These are phyloP conservation scores for Venturia nashicola DNA, from an alignment of 2,329 filamentous ascomycete genomes.

Conservation along the genomic window DNA sequence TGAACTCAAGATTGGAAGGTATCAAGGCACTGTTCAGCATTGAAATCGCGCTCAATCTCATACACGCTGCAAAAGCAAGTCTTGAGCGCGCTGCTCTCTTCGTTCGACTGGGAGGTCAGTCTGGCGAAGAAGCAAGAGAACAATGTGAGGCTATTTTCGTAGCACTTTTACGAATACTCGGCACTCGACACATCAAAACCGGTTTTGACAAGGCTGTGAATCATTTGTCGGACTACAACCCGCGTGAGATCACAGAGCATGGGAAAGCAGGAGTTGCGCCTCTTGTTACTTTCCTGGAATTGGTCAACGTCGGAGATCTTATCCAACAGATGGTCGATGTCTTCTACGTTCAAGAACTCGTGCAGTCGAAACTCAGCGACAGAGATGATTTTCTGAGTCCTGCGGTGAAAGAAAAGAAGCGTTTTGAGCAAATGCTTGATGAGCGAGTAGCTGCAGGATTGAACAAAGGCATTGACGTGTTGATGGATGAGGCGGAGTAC, in stretches of 20 bases:
- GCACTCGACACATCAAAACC: conserved; percentile 75
- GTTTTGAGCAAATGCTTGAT: conserved; percentile 97
- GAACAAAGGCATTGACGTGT: conserved; percentile 94
- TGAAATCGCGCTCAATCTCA: conserved; percentile 80
- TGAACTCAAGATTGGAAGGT: conserved; percentile 87
- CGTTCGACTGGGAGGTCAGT: conserved; percentile 65
- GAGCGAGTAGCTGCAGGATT: conserved; percentile 90
- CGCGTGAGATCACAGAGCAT: conserved; percentile 65
- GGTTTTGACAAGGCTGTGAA: conserved; percentile 88
- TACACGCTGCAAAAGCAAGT: conserved; percentile 77
- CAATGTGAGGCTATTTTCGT: conserved; percentile 89
- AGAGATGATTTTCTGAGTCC: conserved; percentile 90
- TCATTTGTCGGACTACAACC: conserved; percentile 84
- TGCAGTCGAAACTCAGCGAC: conserved; percentile 70
- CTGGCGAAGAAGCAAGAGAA: conserved; percentile 70
- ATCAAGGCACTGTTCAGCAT: conserved; percentile 95
- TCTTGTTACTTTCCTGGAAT: conserved; percentile 86
- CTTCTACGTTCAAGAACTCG: conserved; percentile 92
- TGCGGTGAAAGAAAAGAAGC: conserved; percentile 89
- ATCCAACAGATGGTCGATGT: conserved; percentile 99
- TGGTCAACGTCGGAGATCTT: conserved; percentile 94
- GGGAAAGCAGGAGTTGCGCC: conserved; percentile 64
- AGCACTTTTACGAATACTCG: conserved; percentile 68
- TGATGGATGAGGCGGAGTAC: conserved; percentile 98
- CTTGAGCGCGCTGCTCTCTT: conserved; percentile 79